Percentiles rank a stretch among this genome's conserved stretches.
These are phyloP conservation scores for Blastobotrys robertii DNA, from an alignment of 805 yeast genomes.

Conservation along the genomic window DNA sequence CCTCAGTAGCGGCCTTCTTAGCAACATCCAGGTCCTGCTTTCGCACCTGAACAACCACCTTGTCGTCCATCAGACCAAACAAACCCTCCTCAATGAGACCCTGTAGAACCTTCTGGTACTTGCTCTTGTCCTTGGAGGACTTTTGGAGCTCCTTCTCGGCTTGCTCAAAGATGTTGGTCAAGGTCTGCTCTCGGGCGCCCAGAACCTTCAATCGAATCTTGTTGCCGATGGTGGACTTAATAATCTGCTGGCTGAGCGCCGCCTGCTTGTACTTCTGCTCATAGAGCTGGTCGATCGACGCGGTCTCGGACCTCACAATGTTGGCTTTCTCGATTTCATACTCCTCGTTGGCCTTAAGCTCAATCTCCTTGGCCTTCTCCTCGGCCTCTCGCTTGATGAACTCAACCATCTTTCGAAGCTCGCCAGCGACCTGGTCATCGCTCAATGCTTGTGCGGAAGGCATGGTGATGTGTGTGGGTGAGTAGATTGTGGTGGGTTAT, in stretches of 20 bases:
- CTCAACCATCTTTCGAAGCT: conserved; percentile 95
- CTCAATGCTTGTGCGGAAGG: conserved; percentile 33
- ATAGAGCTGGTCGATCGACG: conserved; percentile 72
- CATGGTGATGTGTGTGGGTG: neutral
- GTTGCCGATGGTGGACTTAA: conserved; percentile 90
- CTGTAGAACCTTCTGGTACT: conserved; percentile 60
- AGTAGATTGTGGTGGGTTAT: no score
- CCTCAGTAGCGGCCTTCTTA: conserved; percentile 50
- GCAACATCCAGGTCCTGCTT: conserved; percentile 53
- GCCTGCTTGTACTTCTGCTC: conserved; percentile 85
- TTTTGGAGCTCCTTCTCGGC: conserved; percentile 50
- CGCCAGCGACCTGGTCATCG: conserved; percentile 70
- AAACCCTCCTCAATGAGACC: conserved; percentile 68
- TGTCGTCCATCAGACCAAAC: conserved; percentile 62
- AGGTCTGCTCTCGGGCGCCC: conserved; percentile 72
- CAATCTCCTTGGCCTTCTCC: conserved; percentile 95
- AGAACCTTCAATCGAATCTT: conserved; percentile 88
- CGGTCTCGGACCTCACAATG: conserved; percentile 85
- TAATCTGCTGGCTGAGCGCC: conserved; percentile 84
- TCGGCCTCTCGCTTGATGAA: conserved; percentile 99
- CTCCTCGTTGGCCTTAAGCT: conserved; percentile 94
- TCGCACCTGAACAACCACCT: conserved; percentile 55
- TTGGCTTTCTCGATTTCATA: conserved; percentile 96
- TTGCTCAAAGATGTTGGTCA: conserved; percentile 61
- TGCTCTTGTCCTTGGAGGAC: conserved; percentile 42